Percentiles rank a stretch among this genome's conserved stretches.
These are phyloP conservation scores for Tinospora cordifolia DNA, from an alignment of 164 flowering plant genomes.

Conservation along the genomic window DNA sequence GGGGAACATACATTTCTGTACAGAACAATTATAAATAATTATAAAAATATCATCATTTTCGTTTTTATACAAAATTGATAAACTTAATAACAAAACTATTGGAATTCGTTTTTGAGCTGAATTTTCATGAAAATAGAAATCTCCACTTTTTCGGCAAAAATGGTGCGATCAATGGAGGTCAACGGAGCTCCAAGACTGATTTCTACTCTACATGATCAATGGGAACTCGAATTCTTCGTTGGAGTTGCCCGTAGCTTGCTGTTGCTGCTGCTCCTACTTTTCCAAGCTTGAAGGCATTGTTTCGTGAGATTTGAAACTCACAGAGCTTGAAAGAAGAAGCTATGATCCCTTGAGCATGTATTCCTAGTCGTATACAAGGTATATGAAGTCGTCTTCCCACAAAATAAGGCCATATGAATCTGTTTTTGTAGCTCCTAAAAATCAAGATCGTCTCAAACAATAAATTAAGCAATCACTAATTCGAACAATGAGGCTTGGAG, in stretches of 20 bases:
- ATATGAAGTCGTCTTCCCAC: slow-evolving; percentile 65
- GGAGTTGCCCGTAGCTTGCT: slow-evolving; percentile 18
- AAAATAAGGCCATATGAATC: slow-evolving; percentile 96
- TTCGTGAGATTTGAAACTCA: slow-evolving; percentile 21
- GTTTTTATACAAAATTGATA: too few species aligned
- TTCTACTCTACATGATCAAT: slow-evolving; percentile 36
- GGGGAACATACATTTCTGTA: too few species aligned
- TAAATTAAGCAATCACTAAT: background rate
- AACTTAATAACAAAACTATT: too few species aligned
- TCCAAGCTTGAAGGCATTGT: slow-evolving; percentile 19
- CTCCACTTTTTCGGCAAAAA: too few species aligned
- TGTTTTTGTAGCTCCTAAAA: slow-evolving; percentile 80
- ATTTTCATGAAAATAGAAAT: too few species aligned
- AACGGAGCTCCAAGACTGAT: slow-evolving; percentile 77
- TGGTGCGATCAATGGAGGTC: too few species aligned
- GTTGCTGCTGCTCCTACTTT: slow-evolving; percentile 18
- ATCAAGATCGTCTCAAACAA: background rate
- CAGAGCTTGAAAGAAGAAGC: slow-evolving; percentile 29
- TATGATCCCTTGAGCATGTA: slow-evolving; percentile 95
- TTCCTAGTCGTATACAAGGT: slow-evolving; percentile 79
- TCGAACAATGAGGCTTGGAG: too few species aligned
- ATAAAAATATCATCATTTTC: too few species aligned
- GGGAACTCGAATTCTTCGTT: slow-evolving; percentile 31
- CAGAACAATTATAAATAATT: too few species aligned
- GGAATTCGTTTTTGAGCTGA: too few species aligned